phyloP scores from a whole-genome alignment of 352 stramenopile species.

The Phytophthora hybrid region DNA sequence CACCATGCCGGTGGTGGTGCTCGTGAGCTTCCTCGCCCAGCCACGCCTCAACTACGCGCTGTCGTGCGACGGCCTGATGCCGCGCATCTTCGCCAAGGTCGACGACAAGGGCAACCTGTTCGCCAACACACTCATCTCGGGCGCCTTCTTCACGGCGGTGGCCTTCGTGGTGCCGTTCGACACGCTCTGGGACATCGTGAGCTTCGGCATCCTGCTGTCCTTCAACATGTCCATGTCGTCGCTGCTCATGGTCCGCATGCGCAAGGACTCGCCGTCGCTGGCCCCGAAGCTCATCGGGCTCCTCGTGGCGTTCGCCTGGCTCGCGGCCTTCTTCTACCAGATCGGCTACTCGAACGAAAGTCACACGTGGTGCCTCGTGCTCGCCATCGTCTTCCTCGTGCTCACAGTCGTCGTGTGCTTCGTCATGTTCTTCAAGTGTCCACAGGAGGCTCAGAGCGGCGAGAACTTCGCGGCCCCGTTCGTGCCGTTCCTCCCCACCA shows the following conservation, averaged over 20 bases:
- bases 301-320: conserved; percentile 46
- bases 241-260: conserved; percentile 76
- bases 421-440: conserved; percentile 66
- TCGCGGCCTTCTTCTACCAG: conserved; percentile 78
- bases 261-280: conserved; percentile 56
- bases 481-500: conserved; percentile 66
- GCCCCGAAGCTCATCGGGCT: conserved; percentile 52
- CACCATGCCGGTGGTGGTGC: conserved; percentile 90
- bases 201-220: conserved; percentile 86
- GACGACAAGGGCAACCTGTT: conserved; percentile 87
- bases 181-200: conserved; percentile 91
- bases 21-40: conserved; percentile 94
- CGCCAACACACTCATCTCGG: conserved; percentile 74
- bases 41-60: conserved; percentile 94
- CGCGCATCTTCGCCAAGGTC: conserved; percentile 90
- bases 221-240: conserved; percentile 88
- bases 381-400: conserved; percentile 63
- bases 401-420: conserved; percentile 42
- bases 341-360: conserved; percentile 52
- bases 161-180: conserved; percentile 82
- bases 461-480: conserved; percentile 71
- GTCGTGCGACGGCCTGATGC: conserved; percentile 93
- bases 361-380: conserved; percentile 39
- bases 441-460: conserved; percentile 57
- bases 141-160: conserved; percentile 70